phyloP scores from a whole-genome alignment of 495 filamentous ascomycete genomes.

The Tuber melanosporum region DNA sequence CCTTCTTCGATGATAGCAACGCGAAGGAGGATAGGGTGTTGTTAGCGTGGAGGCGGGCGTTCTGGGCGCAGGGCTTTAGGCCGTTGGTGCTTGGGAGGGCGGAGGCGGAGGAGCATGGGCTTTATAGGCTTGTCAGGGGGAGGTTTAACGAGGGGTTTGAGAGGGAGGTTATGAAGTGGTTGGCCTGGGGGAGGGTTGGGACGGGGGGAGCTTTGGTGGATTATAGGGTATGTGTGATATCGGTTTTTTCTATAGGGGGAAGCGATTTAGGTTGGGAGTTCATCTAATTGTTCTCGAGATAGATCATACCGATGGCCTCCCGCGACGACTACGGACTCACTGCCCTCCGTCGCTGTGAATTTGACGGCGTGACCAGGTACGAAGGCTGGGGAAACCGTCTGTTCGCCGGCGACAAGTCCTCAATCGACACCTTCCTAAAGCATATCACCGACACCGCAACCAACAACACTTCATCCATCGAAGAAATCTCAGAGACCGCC shows the following conservation, averaged over 20 bases:
- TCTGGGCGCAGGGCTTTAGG: conserved; percentile 88
- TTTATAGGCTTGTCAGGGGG: conserved; percentile 60
- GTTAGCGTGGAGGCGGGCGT: conserved; percentile 82
- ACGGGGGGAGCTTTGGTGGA: conserved; percentile 76
- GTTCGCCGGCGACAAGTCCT: conserved; percentile 61
- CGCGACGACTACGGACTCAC: conserved; percentile 65
- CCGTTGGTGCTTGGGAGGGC: conserved; percentile 72
- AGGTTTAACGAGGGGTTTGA: conserved; percentile 52
- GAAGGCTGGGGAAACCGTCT: conserved; percentile 65
- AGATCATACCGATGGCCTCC: conserved; percentile 73
- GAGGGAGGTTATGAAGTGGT: conserved; percentile 71
- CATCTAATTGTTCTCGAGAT: not conserved
- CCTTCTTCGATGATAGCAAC: conserved; percentile 74
- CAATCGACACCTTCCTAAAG: conserved; percentile 30
- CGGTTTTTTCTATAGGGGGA: not conserved
- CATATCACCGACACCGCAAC: conserved; percentile 22
- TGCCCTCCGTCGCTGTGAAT: conserved; percentile 66
- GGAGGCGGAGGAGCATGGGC: conserved; percentile 78
- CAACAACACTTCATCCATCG: conserved; percentile 60
- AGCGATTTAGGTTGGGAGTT: not conserved
- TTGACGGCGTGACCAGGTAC: conserved; percentile 65
- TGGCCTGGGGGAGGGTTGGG: conserved; percentile 93
- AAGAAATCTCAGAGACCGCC: conserved; percentile 52
- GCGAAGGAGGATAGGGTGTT: conserved; percentile 69
- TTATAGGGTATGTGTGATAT: conserved; percentile 49